Base-by-base conservation (phyloP, 2,329 filamentous ascomycete species). In the Penicillium fuscoglaucum region DNA sequence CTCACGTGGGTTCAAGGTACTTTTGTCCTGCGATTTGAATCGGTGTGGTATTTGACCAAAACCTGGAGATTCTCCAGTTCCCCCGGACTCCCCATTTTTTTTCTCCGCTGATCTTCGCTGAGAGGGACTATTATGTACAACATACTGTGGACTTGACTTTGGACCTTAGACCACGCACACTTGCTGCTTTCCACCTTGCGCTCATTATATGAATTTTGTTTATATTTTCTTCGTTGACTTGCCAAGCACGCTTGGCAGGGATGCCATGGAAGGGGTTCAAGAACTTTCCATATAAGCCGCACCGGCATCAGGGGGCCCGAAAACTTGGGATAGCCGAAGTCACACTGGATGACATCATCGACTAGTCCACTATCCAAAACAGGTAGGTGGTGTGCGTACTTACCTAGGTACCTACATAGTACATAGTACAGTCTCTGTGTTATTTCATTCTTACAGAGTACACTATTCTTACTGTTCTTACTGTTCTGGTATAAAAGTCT, bases 31-130 rank as follows among this genome's bases (percentile, higher is more conserved):
- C 13, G 35, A n/a, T 10, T 5, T 19, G 9, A 19, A 28, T 21
- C 35, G 29, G 6, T 6, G 9, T 44, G 15, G 9, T 12, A 40
- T 29, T 48, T 47, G 35, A 39, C 48, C 13, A 33, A 52, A 46
- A 54, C 43, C 55, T 57, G 55, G 49, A 57, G 55, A 57, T 43
- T 47, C 49, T 46, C 49, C 48, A 45, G 17, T 29, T 35, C 29
- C 55, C 55, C 55, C 55, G n/a, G 55, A 57, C 28, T 45, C 37
- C 19, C 48, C 49, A 33, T 53, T 41, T 57, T 21, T 51, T 45
- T 35, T 6, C 28, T 43, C 19, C 21, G 26, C 26, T 39, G 45
- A 48, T 48, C 45, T 24, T 35, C 29, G 29, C 28, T 21, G n/a
- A 15, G 33, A 17, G n/a, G 5, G 29, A 48, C 13, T 15, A 33